phyloP scores from a whole-genome alignment of 139 green algal species.

The Coelastrella sp. region DNA sequence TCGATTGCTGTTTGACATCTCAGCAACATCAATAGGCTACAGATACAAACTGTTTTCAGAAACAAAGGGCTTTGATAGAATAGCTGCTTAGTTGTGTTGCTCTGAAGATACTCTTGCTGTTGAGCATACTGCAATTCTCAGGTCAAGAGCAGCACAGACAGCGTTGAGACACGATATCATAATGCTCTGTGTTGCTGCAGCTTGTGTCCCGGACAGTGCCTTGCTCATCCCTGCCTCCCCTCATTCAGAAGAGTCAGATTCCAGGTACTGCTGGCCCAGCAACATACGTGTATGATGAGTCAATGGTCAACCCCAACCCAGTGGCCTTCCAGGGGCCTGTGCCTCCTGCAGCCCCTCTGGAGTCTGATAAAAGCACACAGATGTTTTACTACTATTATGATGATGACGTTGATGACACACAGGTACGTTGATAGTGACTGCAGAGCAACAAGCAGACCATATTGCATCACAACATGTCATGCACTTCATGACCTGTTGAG shows the following conservation, averaged over 20 bases:
- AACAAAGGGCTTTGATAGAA: too few relatives aligned
- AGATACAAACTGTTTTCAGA: too few relatives aligned
- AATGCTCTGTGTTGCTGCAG: too few relatives aligned
- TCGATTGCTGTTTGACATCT: too few relatives aligned
- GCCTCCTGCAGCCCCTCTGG: background rate
- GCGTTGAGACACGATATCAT: too few relatives aligned
- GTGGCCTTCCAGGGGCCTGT: conserved; percentile 1
- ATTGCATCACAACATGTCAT: too few relatives aligned
- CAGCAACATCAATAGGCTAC: too few relatives aligned
- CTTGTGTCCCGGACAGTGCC: conserved; percentile 5
- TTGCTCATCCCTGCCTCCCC: conserved; percentile 2
- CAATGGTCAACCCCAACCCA: background rate
- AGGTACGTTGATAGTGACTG: background rate
- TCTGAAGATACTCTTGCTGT: too few relatives aligned
- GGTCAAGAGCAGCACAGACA: too few relatives aligned
- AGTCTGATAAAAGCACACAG: conserved; percentile 16
- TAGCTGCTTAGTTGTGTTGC: too few relatives aligned
- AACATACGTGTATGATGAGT: conserved; percentile 19
- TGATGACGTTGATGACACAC: conserved; percentile 34
- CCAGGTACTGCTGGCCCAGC: background rate
- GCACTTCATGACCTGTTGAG: too few relatives aligned
- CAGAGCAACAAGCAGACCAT: background rate
- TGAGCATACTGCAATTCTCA: too few relatives aligned
- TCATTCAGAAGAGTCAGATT: background rate
- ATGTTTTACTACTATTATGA: conserved; percentile 46